Evolutionary conservation across 768 basidiomycete genomes (phyloP), one percentile per base, ranked within the genome.

Genomic region (Pluteus cervinus): DNA sequence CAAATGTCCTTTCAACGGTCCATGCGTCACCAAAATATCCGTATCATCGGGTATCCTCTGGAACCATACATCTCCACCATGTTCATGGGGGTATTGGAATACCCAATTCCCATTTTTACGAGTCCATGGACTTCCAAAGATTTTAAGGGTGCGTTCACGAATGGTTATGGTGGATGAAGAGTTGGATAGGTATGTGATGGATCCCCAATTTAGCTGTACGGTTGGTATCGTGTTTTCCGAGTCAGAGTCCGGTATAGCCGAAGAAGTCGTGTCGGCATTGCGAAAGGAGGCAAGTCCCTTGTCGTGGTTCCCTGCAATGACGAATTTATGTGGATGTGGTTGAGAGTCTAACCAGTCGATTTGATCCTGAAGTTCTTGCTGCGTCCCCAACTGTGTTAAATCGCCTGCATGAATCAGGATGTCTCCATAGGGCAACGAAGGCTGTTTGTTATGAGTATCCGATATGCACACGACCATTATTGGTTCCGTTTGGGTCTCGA

Each of bases 371-470:
- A 66, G 49, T 36, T 68, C 60, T 18, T 43, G n/a, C 8, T 36
- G 32, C 12, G 61, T 58, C 2, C 68, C 61, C 3, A 56, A 59
- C 15, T 60, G 46, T 7, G 66, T 65, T 23, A 68, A 56, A 41
- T 68, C 61, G 8, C 63, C 68, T 4, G 65, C 53, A 31, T 68
- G 65, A 30, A 69, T 60, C 24, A 68, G 55, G 32, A 68, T 58
- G 45, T 69, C 64, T 36, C 65, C 66, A 20, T 42, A 18, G 29
- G 67, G 66, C 24, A 66, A 45, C 14, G 45, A 21, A 5, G 60
- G 47, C 23, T 47, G 47, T 8, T 44, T 29, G 21, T 15, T 4
- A 29, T 62, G 61, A 5, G 63, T 67, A 34, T 68, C 67, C 5
- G 63, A 61, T 36, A 67, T 55, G 51, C 57, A 59, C 32, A 68